Base-by-base conservation (phyloP, 2,329 filamentous ascomycete species). In the Ophiostoma quercus region DNA sequence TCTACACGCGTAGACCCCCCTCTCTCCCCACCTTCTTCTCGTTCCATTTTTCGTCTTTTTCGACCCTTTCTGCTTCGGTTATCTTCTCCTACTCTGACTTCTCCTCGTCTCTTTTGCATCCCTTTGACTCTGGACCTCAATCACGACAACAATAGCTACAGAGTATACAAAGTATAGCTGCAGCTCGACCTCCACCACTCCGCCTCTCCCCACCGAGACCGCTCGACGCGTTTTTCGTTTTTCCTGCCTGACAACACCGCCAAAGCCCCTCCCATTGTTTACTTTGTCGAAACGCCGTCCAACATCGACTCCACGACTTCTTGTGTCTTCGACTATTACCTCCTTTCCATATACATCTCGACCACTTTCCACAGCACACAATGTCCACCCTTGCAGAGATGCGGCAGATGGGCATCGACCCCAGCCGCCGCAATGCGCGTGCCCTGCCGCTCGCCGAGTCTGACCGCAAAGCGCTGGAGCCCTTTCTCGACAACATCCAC, bases 401-500 rank as follows among this genome's bases (percentile, higher is more conserved):
- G 72, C 68, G 75, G 71, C 75, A 76, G n/a, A 75, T 79, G 76
- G 86, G 89, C 76, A 93, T 97, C 77, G 94, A 98, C 81, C 87
- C 87, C 75, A 89, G 84, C 75, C 89, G 94, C 79, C 91, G 94
- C 78, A 98, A 98, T 83, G 90, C 91, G 82, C 87, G 88, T 78
- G 92, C 95, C 60, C 88, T 94, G 72, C 86, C 90, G 73, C 82
- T 99, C 70, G 88, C 89, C 41, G 92, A 97, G 73, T 82, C 85
- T 22, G 95, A 99, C 84, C 88, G 91, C 74, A 88, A 90, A 74
- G 88, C 90, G 72, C 84, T 99, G 71, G 92, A 97, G 72, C 94
- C 98, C 79, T 98, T 92, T 78, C 88, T 95, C 74, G 93, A 98
- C 76, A 87, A 88, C 41, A 99, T 99, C 76, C 94, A 98, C 81